Conservation (phyloP, 2,329 filamentous ascomycete species). For the Diaporthe destruens region DNA sequence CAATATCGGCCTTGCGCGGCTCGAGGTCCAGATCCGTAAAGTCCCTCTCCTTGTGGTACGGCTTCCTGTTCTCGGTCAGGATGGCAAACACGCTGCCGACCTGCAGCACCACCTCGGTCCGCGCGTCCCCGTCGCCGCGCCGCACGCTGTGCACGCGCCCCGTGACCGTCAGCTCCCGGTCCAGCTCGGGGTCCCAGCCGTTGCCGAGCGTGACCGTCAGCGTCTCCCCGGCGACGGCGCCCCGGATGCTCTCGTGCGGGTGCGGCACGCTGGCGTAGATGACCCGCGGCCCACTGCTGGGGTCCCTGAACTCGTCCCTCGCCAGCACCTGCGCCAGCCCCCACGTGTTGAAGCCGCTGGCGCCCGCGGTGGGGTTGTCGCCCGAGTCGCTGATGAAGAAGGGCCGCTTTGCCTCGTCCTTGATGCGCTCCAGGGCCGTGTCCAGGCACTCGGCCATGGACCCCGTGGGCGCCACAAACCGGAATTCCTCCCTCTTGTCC, state of each 20-base stretch:
- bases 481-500: constrained; percentile 59
- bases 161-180: constrained; percentile 63
- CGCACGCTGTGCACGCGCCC: constrained; percentile 64
- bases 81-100: constrained; percentile 65
- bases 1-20: constrained; percentile 61
- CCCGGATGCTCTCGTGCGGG: constrained; percentile 52
- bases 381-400: constrained; percentile 69
- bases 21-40: constrained; percentile 62
- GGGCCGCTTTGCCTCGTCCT: constrained; percentile 53
- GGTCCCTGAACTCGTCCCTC: constrained; percentile 57
- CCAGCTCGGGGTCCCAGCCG: constrained; percentile 55
- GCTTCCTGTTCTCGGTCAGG: constrained; percentile 64
- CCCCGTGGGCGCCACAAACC: constrained; percentile 65
- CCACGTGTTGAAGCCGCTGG: constrained; percentile 67
- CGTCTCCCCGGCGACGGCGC: constrained; percentile 50
- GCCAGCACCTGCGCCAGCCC: constrained; percentile 59
- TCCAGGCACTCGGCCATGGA: constrained; percentile 61
- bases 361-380: constrained; percentile 68
- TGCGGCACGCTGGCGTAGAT: constrained; percentile 68
- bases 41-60: constrained; percentile 65
- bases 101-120: constrained; percentile 62
- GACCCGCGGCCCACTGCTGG: constrained; percentile 52
- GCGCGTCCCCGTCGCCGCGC: constrained; percentile 62
- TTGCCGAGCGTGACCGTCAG: constrained; percentile 66
- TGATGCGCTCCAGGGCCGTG: constrained; percentile 51